phyloP scores from a whole-genome alignment of 176 grass and related monocot species.

The Microstegium vimineum region DNA sequence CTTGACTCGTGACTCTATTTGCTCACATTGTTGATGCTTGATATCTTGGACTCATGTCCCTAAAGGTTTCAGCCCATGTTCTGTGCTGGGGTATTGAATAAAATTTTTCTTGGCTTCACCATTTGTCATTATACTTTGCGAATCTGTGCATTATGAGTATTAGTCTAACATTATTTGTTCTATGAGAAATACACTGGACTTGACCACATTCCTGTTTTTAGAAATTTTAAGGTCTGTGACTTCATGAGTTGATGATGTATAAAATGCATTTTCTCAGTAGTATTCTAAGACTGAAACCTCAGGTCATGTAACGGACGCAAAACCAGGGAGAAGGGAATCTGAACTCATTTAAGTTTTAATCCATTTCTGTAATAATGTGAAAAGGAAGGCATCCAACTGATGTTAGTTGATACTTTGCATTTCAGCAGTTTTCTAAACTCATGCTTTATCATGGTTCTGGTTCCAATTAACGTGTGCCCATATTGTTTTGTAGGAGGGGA shows the following conservation, averaged over 20 bases:
- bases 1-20: neutral
- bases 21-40: neutral
- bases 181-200: neutral
- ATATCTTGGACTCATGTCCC: neutral
- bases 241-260: neutral
- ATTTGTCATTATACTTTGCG: neutral
- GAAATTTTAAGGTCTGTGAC: neutral
- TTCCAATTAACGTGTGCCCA: neutral
- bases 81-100: neutral
- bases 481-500: slow-evolving; percentile 40
- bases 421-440: neutral
- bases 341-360: neutral
- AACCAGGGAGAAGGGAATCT: neutral
- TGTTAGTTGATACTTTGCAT: neutral
- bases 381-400: neutral
- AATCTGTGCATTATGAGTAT: neutral
- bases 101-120: neutral
- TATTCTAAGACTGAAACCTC: neutral
- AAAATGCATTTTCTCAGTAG: neutral
- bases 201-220: neutral
- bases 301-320: neutral
- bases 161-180: neutral
- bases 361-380: neutral
- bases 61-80: neutral
- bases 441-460: neutral